These are phyloP conservation scores for Monilinia fructicola DNA, from an alignment of 2,329 filamentous ascomycete species.

Conservation along the genomic window DNA sequence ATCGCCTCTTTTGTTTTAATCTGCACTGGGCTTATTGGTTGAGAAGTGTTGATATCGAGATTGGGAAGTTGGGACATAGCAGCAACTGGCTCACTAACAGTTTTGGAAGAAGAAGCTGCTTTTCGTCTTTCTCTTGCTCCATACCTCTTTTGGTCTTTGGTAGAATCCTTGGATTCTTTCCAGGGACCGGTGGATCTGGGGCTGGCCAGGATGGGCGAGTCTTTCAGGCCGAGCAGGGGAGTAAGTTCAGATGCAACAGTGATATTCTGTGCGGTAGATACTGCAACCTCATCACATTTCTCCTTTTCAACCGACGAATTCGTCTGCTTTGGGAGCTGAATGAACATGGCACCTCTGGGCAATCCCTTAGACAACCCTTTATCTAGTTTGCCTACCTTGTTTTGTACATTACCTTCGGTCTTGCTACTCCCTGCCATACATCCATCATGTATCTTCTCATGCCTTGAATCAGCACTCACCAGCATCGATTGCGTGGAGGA, in stretches of 20 bases:
- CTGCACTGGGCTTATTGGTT: slow-evolving; percentile 9
- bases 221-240: neutral
- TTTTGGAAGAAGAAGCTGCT: neutral
- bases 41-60: neutral
- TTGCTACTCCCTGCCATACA: neutral
- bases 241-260: neutral
- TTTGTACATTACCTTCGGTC: neutral
- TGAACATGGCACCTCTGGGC: slow-evolving; percentile 2
- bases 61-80: neutral
- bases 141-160: neutral
- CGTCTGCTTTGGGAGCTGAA: slow-evolving; percentile 1
- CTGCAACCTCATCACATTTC: neutral
- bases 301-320: neutral
- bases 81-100: neutral
- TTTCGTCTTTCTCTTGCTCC: neutral
- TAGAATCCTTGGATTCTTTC: neutral
- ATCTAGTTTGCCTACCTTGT: slow-evolving; percentile 2
- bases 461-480: neutral
- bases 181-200: neutral
- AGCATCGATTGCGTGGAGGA: neutral
- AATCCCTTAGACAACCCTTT: neutral
- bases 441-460: neutral
- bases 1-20: slow-evolving; percentile 26
- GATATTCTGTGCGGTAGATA: neutral
- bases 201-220: neutral